A percentile compares a stretch with the other conserved stretches of the same genome.
phyloP scores from a whole-genome alignment of 176 grass and related monocot species.

The Pontederia paniculata region DNA sequence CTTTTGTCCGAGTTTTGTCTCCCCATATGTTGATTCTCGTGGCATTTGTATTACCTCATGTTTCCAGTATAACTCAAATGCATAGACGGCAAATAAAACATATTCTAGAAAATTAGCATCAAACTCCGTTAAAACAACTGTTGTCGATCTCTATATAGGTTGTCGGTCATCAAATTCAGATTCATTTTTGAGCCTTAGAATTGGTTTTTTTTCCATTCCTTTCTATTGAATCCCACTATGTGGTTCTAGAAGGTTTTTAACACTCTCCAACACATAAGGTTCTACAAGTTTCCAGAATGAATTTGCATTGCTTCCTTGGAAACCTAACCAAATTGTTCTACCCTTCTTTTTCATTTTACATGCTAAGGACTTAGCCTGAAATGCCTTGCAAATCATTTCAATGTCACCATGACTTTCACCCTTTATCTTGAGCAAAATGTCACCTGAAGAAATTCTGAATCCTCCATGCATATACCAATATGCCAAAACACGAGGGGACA shows the following conservation, averaged over 20 bases:
- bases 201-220: conserved; percentile 15
- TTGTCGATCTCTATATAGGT: no score
- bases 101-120: no score
- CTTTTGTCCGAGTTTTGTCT: no score
- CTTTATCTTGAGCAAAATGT: conserved; percentile 70
- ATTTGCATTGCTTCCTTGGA: conserved; percentile 60
- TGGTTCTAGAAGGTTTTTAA: conserved; percentile 9
- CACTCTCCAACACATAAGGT: conserved; percentile 51
- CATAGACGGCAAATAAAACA: no score
- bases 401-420: conserved; percentile 45
- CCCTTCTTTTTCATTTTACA: conserved; percentile 88
- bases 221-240: neutral
- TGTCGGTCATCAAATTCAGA: conserved; percentile 26
- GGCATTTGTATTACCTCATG: no score
- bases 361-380: conserved; percentile 38
- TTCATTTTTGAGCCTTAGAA: conserved; percentile 15
- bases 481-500: conserved; percentile 70
- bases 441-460: conserved; percentile 57
- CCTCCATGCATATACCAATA: conserved; percentile 99
- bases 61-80: no score
- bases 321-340: conserved; percentile 69
- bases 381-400: conserved; percentile 55
- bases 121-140: no score
- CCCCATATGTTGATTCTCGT: no score
- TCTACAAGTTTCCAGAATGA: conserved; percentile 56